Conservation (phyloP, 305 asterid genomes). For the Rubia tinctorum region DNA sequence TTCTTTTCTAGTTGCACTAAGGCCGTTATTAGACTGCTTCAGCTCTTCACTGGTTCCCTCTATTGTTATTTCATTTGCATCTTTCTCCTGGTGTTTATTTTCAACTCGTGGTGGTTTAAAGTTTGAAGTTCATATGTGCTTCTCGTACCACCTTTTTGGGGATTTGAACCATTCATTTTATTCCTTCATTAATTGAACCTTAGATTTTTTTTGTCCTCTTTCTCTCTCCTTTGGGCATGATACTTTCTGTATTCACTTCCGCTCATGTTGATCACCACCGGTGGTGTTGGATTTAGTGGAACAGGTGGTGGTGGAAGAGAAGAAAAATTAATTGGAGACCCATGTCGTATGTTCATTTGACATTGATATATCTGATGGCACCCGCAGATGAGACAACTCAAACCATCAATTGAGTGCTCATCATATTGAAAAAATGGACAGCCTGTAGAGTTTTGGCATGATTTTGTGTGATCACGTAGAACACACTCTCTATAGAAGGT, state of each 20-base stretch:
- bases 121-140: background rate
- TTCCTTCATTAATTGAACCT: background rate
- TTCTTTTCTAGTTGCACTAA: too few relatives aligned
- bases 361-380: background rate
- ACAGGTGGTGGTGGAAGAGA: too few relatives aligned
- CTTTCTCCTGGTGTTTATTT: background rate
- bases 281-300: background rate
- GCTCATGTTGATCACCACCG: background rate
- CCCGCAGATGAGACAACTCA: background rate
- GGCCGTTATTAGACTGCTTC: too few relatives aligned
- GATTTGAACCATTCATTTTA: too few relatives aligned
- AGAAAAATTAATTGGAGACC: too few relatives aligned
- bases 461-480: too few relatives aligned
- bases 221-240: background rate
- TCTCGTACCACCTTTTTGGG: background rate
- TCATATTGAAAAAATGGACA: too few relatives aligned
- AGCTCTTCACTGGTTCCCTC: too few relatives aligned
- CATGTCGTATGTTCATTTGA: too few relatives aligned
- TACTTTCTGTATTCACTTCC: background rate
- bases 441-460: too few relatives aligned
- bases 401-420: too few relatives aligned
- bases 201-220: background rate
- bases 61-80: background rate
- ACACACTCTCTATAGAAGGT: too few relatives aligned
- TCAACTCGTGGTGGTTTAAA: background rate